Evolutionary conservation across 208 protist genomes (phyloP).

Genomic region (Phytomonas serpens): DNA sequence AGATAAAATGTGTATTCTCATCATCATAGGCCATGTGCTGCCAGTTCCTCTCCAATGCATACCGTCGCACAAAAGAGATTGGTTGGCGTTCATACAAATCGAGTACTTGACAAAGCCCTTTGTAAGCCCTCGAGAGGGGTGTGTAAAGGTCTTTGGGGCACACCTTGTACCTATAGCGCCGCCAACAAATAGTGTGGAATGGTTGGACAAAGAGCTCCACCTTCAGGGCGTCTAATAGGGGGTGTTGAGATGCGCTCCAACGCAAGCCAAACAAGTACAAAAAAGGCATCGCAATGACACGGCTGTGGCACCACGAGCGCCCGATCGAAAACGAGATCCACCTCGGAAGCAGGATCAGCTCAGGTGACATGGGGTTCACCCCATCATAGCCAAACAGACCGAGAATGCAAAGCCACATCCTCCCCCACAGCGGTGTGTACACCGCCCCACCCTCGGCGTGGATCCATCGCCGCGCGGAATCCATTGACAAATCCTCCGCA

Average conservation of each 20-base stretch:
- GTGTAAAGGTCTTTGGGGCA: conserved; percentile 88
- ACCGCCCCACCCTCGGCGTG: conserved; percentile 67
- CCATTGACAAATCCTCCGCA: conserved; percentile 42
- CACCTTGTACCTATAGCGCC: conserved; percentile 46
- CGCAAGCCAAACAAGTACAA: conserved; percentile 93
- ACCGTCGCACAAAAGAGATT: conserved; percentile 55
- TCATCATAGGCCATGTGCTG: conserved; percentile 94
- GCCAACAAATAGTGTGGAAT: conserved; percentile 87
- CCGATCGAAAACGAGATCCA: conserved; percentile 89
- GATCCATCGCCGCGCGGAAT: conserved; percentile 78
- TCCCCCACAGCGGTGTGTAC: conserved; percentile 95
- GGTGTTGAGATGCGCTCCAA: conserved; percentile 36
- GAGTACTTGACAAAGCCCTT: conserved; percentile 36
- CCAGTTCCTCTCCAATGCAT: conserved; percentile 71
- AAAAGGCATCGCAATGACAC: conserved; percentile 96
- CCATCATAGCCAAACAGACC: conserved; percentile 92
- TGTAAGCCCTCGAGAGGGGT: conserved; percentile 75
- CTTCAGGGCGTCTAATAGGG: conserved; percentile 55
- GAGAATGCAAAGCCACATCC: conserved; percentile 93
- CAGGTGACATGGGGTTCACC: conserved; percentile 90
- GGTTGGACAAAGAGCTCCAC: conserved; percentile 77
- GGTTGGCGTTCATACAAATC: conserved; percentile 70
- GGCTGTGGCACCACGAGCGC: conserved; percentile 94
- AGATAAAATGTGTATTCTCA: conserved; percentile 94
- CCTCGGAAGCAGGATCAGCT: conserved; percentile 91